Conservation (phyloP, 352 stramenopile genomes). For the Phytophthora constricta region DNA sequence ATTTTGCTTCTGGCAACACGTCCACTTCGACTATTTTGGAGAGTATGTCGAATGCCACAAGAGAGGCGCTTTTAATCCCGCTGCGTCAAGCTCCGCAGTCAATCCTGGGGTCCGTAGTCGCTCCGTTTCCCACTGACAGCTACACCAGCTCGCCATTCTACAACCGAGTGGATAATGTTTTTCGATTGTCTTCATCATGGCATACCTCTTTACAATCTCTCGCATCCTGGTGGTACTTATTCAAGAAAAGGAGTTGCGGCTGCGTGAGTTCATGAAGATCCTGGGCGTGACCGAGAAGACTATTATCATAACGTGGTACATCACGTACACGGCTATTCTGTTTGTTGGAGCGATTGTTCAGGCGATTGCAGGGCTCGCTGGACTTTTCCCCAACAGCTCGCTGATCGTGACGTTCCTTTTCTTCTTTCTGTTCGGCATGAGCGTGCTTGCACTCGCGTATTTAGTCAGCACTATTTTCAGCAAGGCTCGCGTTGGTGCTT, state of each 20-base stretch:
- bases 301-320: constrained; percentile 76
- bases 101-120: constrained; percentile 31
- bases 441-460: constrained; percentile 46
- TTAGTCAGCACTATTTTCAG: constrained; percentile 81
- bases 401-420: constrained; percentile 75
- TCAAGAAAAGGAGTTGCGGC: constrained; percentile 87
- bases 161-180: constrained; percentile 49
- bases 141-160: constrained; percentile 67
- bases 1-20: neutral
- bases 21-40: constrained; percentile 19
- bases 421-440: constrained; percentile 74
- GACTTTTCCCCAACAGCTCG: constrained; percentile 53
- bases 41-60: constrained; percentile 21
- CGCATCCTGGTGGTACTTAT: constrained; percentile 86
- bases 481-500: constrained; percentile 54
- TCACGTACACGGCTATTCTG: constrained; percentile 90
- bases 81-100: constrained; percentile 54
- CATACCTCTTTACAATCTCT: constrained; percentile 89
- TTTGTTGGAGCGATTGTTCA: constrained; percentile 68
- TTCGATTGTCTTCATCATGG: constrained; percentile 90
- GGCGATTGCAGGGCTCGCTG: constrained; percentile 39
- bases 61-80: constrained; percentile 28
- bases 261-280: constrained; percentile 91
- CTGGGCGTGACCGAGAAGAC: constrained; percentile 86
- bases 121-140: constrained; percentile 46